Percentiles rank a stretch among this genome's conserved stretches.
These are phyloP conservation scores for Aspergillus biplanus DNA, from an alignment of 495 filamentous ascomycete genomes.

Conservation along the genomic window DNA sequence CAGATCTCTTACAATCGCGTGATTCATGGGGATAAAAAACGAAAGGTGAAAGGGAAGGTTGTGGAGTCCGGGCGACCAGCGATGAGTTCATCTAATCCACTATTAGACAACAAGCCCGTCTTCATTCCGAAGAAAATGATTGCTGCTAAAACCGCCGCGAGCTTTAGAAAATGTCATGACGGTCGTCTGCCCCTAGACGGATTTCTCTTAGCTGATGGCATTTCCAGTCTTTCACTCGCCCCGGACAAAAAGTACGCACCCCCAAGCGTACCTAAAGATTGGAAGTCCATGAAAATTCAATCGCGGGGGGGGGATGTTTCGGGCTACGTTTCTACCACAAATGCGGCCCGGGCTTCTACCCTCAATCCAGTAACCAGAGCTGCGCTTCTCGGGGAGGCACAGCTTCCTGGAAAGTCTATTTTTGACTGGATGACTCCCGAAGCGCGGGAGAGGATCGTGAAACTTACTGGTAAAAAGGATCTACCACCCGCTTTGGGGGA, in stretches of 20 bases:
- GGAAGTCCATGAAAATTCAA: slow-evolving; percentile 69
- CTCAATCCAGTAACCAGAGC: slow-evolving; percentile 82
- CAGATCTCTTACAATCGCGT: slow-evolving; percentile 86
- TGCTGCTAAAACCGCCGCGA: slow-evolving; percentile 56
- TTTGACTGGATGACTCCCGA: slow-evolving; percentile 91
- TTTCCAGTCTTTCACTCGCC: slow-evolving; percentile 55
- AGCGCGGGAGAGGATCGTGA: slow-evolving; percentile 74
- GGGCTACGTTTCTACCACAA: slow-evolving; percentile 68
- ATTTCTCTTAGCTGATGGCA: slow-evolving; percentile 73
- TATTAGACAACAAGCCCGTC: slow-evolving; percentile 68
- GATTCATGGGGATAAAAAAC: slow-evolving; percentile 86
- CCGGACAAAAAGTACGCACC: slow-evolving; percentile 69
- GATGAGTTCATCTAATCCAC: slow-evolving; percentile 60
- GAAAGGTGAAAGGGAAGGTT: slow-evolving; percentile 63
- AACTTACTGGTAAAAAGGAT: slow-evolving; percentile 73
- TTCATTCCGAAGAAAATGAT: slow-evolving; percentile 78
- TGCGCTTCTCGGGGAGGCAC: slow-evolving; percentile 77
- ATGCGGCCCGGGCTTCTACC: slow-evolving; percentile 72
- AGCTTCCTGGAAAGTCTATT: slow-evolving; percentile 88
- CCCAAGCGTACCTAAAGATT: slow-evolving; percentile 74
- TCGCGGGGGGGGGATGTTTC: slow-evolving; percentile 35
- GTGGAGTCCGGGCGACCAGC: slow-evolving; percentile 39
- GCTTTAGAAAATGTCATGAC: slow-evolving; percentile 82
- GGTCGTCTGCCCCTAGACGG: slow-evolving; percentile 84
- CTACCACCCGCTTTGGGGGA: slow-evolving; percentile 80